Base-by-base conservation (phyloP, 1,284 basidiomycete species). In the Leccinum fallax region DNA sequence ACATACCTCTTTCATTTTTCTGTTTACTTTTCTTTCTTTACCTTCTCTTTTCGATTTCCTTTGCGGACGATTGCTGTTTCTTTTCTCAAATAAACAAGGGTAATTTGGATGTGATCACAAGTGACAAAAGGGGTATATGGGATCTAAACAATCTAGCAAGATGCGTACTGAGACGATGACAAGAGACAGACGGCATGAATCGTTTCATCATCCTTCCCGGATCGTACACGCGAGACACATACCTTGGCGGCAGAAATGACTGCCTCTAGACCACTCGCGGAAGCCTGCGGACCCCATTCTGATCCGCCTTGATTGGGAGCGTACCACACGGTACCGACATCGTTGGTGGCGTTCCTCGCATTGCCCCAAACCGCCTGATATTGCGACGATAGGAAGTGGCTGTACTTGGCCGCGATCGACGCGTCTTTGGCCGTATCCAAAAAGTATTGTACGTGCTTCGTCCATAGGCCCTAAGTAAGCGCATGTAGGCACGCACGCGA, bases 381-480 rank as follows among this genome's bases (percentile, higher is more conserved):
- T 61, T 81, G 81, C 2, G 74, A 72, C 21, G 73, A 71, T n/a
- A 81, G 68, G 70, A 80, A 81, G 10, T 60, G 13, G 34, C 72
- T 71, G 57, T 81, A 82, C 62, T 78, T 80, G 16, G 70, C 70
- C 0, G 69, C 75, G 19, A 79, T 74, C 51, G 70, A 69, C 28
- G 73, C 13, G 58, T 79, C 76, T 30, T 77, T 74, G 32, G 77
- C 80, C 58, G 57, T 67, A 55, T 80, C 79, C 32, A 81, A 69
- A 60, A 82, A 80, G 61, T 75, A 81, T 55, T 77, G 74, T 10
- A 81, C 64, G 57, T 82, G 81, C 61, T 78, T 83, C 38, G 73
- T 80, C 80, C 76, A 82, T 24, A 73, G 21, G 16, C 76, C 76
- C 73, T 83, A 4, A 43, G 9, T 19, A 48, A 15, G 46, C n/a